phyloP scores from a whole-genome alignment of 495 filamentous ascomycete species.

The Hypoxylon lenormandii region DNA sequence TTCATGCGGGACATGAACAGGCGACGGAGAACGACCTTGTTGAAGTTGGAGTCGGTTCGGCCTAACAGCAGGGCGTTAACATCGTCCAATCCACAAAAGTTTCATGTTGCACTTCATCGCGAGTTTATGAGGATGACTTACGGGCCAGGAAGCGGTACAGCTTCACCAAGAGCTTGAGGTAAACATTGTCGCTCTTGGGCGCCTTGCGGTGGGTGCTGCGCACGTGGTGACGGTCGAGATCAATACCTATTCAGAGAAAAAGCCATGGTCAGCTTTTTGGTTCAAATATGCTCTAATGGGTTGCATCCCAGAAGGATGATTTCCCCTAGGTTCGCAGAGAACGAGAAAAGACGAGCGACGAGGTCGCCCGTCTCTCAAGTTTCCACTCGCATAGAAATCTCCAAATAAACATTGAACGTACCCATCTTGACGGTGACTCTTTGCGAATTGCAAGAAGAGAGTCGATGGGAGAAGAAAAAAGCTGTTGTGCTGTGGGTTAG shows the following conservation, averaged over 20 bases:
- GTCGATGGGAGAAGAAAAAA: constrained; percentile 53
- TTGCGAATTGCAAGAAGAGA: constrained; percentile 53
- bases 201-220: constrained; percentile 90
- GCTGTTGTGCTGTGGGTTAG: constrained; percentile 55
- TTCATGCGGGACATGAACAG: constrained; percentile 98
- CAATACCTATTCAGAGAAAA: constrained; percentile 69
- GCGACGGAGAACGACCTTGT: constrained; percentile 94
- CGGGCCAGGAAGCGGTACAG: constrained; percentile 98
- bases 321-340: constrained; percentile 59
- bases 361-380: constrained; percentile 33
- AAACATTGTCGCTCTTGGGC: constrained; percentile 97
- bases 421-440: constrained; percentile 64
- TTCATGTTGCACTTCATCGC: too few relatives aligned
- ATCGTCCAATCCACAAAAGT: neutral
- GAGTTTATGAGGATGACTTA: constrained; percentile 64
- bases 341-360: constrained; percentile 30
- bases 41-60: constrained; percentile 95
- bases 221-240: constrained; percentile 84
- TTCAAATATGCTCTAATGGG: constrained; percentile 52
- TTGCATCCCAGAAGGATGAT: constrained; percentile 41
- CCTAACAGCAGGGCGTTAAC: constrained; percentile 62
- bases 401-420: constrained; percentile 56
- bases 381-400: constrained; percentile 62
- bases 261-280: constrained; percentile 65
- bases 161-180: constrained; percentile 97